Conservation (phyloP, 805 yeast genomes). For the Saturnispora mendoncae region DNA sequence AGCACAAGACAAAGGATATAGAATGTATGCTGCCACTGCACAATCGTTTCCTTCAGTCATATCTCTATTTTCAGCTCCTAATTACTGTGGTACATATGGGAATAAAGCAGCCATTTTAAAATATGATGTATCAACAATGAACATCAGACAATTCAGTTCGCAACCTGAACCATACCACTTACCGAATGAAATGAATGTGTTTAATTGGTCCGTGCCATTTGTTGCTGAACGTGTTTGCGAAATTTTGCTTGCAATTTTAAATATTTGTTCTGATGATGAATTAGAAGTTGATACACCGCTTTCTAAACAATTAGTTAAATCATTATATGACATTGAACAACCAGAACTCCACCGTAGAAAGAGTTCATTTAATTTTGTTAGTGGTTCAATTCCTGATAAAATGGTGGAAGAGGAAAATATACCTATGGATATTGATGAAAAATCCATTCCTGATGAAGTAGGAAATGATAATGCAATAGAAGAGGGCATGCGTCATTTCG, state of each 20-base stretch:
- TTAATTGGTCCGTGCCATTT: conserved; percentile 95
- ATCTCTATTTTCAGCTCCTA: conserved; percentile 93
- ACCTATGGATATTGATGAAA: conserved; percentile 3
- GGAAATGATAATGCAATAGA: conserved; percentile 5
- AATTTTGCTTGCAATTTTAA: conserved; percentile 80
- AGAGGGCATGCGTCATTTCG: conserved; percentile 1
- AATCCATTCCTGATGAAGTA: neutral
- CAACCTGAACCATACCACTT: conserved; percentile 96
- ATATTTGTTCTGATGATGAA: conserved; percentile 94
- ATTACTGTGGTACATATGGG: conserved; percentile 83
- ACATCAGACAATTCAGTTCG: conserved; percentile 86
- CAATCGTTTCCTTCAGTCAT: conserved; percentile 85
- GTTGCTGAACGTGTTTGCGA: conserved; percentile 95
- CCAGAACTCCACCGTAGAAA: neutral
- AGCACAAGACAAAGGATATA: conserved; percentile 94
- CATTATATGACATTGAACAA: conserved; percentile 20
- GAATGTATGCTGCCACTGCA: conserved; percentile 84
- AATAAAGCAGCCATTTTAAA: conserved; percentile 93
- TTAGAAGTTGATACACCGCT: conserved; percentile 64
- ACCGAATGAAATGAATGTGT: conserved; percentile 95
- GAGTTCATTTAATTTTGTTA: neutral
- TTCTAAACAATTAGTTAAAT: conserved; percentile 33
- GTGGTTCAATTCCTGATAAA: neutral
- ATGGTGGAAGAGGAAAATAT: neutral
- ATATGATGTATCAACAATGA: conserved; percentile 87